A percentile compares a stretch with the other conserved stretches of the same genome.
phyloP scores from a whole-genome alignment of 257 asterid genomes.

The Nicotiana noctiflora region DNA sequence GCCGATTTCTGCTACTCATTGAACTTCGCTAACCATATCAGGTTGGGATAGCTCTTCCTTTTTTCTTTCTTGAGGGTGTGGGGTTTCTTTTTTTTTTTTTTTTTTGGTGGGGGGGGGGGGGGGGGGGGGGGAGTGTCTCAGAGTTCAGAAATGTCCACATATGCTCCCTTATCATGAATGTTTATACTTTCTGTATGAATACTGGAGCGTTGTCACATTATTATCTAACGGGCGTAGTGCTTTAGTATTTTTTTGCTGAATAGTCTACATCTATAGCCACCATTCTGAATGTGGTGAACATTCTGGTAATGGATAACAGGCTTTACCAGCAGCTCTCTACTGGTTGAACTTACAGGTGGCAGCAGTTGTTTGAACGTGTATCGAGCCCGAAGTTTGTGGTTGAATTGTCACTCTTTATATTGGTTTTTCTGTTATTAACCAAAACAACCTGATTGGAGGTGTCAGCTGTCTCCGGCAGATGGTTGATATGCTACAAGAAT shows the following conservation, averaged over 20 bases:
- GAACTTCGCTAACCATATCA: not conserved
- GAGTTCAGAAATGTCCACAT: not conserved
- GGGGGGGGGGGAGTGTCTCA: not conserved
- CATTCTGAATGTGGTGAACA: conserved; percentile 68
- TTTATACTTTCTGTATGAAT: not conserved
- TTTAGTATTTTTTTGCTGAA: not conserved
- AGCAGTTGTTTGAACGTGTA: conserved; percentile 34
- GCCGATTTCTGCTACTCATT: not conserved
- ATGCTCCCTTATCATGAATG: not conserved
- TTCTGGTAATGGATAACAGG: conserved; percentile 74
- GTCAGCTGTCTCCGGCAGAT: not conserved
- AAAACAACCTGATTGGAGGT: conserved; percentile 15
- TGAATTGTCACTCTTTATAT: conserved; percentile 45
- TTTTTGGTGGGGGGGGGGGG: too few species aligned
- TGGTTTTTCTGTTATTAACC: conserved; percentile 45
- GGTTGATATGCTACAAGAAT: not conserved
- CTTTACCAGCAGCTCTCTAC: conserved; percentile 96
- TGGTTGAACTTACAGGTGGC: conserved; percentile 99
- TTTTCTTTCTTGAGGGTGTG: not conserved
- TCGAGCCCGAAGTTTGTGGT: conserved; percentile 36
- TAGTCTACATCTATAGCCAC: conserved; percentile 16
- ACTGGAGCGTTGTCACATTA: not conserved
- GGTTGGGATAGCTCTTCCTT: not conserved
- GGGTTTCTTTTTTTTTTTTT: not conserved
- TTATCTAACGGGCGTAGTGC: not conserved